Base-by-base conservation (phyloP, 2,329 filamentous ascomycete genomes). In the Venturiaceae sp. region DNA sequence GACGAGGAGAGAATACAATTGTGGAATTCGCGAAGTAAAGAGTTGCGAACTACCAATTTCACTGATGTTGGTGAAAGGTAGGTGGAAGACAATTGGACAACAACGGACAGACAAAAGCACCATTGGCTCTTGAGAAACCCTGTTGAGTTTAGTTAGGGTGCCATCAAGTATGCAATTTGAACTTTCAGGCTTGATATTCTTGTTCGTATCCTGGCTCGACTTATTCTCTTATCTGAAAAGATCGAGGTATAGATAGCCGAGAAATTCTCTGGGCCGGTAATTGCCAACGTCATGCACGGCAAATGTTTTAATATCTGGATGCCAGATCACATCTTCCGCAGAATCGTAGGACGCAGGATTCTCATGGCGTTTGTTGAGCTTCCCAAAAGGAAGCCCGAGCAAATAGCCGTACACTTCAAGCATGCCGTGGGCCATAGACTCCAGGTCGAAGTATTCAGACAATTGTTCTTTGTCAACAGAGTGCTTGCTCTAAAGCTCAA, bases 401-500 rank as follows among this genome's bases (percentile, higher is more conserved):
- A 5, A 37, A 3, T 37, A 16, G 36, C n/a, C 5, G 36, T 37
- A 37, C 36, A 37, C 4, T 37, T 37, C 13, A 16, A 37, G 13
- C 36, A 5, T 37, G 3, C 36, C n/a, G 5, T 37, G 36, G 11
- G n/a, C 36, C 13, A 3, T 37, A 14, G 36, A 14, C 36, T 37
- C 36, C 36, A 37, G 36, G 13, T 37, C 36, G 36, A 37, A 37
- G 36, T 16, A 37, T 37, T 37, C 36, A 37, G 13, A 37, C 11
- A 5, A 37, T 16, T 37, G 36, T 37, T 37, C 36, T 13, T 37
- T 37, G 11, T 37, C 13, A 14, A 37, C 13, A 37, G 13, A 37
- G 13, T 37, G 13, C 36, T 16, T 37, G 4, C 37, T 19, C n/a
- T n/a, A n/a, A n/a, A n/a, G n/a, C n/a, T 79, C 74, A 63, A 78